phyloP scores from a whole-genome alignment of 148 eudicot genomes.

The Vaccinium macrocarpon region DNA sequence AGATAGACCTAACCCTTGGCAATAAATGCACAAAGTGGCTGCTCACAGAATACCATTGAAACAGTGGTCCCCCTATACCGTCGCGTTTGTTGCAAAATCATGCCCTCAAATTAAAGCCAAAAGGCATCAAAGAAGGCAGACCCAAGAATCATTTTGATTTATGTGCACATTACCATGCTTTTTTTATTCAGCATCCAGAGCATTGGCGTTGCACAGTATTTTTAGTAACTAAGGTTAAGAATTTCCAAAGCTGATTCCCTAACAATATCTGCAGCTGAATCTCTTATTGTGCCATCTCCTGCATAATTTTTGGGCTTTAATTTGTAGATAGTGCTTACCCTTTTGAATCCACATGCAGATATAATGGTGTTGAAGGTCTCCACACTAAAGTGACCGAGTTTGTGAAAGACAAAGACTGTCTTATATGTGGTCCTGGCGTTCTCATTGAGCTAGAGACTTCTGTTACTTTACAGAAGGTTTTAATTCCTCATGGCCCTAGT shows the following conservation, averaged over 20 bases:
- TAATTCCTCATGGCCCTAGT: constrained; percentile 2
- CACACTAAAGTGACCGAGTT: constrained; percentile 91
- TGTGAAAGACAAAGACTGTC: constrained; percentile 76
- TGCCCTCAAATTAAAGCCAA: too few species aligned
- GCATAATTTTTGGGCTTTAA: not conserved
- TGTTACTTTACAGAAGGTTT: constrained; percentile 70
- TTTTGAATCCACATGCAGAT: constrained; percentile 39
- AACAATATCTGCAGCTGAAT: not conserved
- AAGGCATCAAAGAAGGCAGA: too few species aligned
- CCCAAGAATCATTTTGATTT: too few species aligned
- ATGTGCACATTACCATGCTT: too few species aligned
- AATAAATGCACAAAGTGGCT: too few species aligned
- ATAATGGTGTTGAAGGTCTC: constrained; percentile 91
- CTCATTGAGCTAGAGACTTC: constrained; percentile 78
- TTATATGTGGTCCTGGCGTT: constrained; percentile 92
- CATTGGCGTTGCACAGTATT: too few species aligned
- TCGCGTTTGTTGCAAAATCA: too few species aligned
- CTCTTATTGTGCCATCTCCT: not conserved
- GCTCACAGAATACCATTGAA: too few species aligned
- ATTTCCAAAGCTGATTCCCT: not conserved
- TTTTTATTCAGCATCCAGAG: too few species aligned
- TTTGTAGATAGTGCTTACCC: constrained; percentile 8
- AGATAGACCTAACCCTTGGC: too few species aligned
- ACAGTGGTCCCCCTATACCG: too few species aligned
- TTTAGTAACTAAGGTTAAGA: not conserved